Conservation (phyloP, 129 eudicot genomes). For the Centella asiatica region DNA sequence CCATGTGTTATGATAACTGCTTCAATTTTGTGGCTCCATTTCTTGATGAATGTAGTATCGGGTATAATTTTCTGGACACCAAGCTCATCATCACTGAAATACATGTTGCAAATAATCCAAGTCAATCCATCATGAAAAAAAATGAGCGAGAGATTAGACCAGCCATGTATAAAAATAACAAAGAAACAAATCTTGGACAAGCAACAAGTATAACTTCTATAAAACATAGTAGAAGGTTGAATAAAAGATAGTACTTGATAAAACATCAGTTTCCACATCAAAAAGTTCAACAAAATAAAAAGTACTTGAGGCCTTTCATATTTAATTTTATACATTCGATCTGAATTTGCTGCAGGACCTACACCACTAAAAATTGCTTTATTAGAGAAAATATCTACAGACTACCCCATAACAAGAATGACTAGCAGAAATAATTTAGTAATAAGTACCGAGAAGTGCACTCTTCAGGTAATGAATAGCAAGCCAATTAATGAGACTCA, state of each 20-base stretch:
- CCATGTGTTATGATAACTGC: constrained; percentile 98
- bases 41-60: constrained; percentile 84
- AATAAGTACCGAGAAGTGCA: neutral
- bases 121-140: neutral
- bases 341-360: too few relatives aligned
- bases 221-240: too few relatives aligned
- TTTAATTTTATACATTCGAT: too few relatives aligned
- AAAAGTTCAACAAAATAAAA: neutral
- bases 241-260: too few relatives aligned
- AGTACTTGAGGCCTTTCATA: too few relatives aligned
- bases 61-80: constrained; percentile 97
- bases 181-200: too few relatives aligned
- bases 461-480: neutral
- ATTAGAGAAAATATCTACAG: too few relatives aligned
- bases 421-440: neutral
- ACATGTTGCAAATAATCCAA: neutral
- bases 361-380: too few relatives aligned
- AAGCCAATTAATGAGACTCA: constrained; percentile 30
- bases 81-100: constrained; percentile 76
- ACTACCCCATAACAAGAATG: neutral
- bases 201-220: too few relatives aligned
- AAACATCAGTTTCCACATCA: neutral
- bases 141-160: neutral
- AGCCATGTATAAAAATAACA: neutral
- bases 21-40: constrained; percentile 99